Base-by-base conservation (phyloP, 495 filamentous ascomycete species). In the Neurospora sp. region DNA sequence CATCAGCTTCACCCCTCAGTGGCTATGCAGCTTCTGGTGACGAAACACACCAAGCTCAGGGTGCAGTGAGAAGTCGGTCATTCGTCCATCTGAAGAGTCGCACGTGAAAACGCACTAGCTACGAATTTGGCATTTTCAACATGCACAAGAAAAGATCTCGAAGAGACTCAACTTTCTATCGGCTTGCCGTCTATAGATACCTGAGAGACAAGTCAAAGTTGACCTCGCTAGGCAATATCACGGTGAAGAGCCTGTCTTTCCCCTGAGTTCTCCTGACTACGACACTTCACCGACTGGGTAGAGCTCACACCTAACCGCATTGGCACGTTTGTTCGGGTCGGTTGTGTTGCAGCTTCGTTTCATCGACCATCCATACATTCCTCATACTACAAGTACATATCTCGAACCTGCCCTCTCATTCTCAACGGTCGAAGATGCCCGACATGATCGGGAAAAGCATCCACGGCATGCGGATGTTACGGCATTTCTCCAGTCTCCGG, bases 281-380 rank as follows among this genome's bases (percentile, higher is more conserved):
- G 54, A 66, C 14, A 66, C 54, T 35, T 66, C 54, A 66, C 54
- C 54, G 54, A 66, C 54, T 66, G 27, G 14, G 54, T 35, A 66
- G 27, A 66, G 54, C 14, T 37, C 18, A 66, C 54, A 66, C 27
- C 27, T 66, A 66, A 66, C 54, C 54, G 7, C 54, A 35, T 66
- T 35, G 27, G 54, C 54, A 66, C 54, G 27, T 62, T 31, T 37
- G 31, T 66, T 66, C 27, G 27, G 27, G 27, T 39, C 40, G 27
- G 66, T 49, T 39, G 11, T 75, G 78, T 81, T 75, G 73, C 79
- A 80, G 70, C 75, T 73, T 54, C 14, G 80, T 82, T 82, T 82
- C 80, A 82, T 79, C 79, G 41, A 27, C 75, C 54, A 37, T 66
- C 54, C 16, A 16, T 66, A 35, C 54, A 35, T 66, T 35, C 54